Conservation (phyloP, 768 basidiomycete species). For the Obba rivulosa region DNA sequence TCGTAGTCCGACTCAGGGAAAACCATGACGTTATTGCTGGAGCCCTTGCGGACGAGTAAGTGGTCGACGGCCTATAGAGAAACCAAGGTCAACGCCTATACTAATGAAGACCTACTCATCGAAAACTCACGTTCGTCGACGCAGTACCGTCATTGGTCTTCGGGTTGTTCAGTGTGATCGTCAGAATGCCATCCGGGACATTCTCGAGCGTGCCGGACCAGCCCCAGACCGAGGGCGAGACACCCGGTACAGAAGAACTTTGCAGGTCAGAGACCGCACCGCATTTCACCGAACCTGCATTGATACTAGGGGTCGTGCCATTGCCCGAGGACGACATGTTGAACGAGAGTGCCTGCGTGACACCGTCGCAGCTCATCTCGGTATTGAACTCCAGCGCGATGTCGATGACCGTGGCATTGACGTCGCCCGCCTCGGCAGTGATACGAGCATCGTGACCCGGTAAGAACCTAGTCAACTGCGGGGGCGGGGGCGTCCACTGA, state of each 20-base stretch:
- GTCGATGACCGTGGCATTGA: slow-evolving; percentile 52
- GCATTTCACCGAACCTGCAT: slow-evolving; percentile 41
- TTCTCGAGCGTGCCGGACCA: slow-evolving; percentile 73
- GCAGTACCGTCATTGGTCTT: slow-evolving; percentile 33
- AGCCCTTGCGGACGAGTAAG: slow-evolving; percentile 77
- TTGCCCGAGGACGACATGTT: slow-evolving; percentile 66
- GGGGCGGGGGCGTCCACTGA: slow-evolving; percentile 67
- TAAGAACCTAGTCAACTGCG: slow-evolving; percentile 70
- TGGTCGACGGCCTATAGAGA: slow-evolving; percentile 57
- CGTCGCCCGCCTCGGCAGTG: slow-evolving; percentile 36
- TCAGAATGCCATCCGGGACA: slow-evolving; percentile 79
- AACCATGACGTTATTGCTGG: slow-evolving; percentile 73
- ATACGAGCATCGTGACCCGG: slow-evolving; percentile 88
- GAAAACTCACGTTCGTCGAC: slow-evolving; percentile 50
- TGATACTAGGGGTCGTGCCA: slow-evolving; percentile 51
- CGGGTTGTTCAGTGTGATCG: slow-evolving; percentile 62
- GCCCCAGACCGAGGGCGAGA: slow-evolving; percentile 53
- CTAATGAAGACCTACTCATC: neutral
- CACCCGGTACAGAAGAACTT: slow-evolving; percentile 46
- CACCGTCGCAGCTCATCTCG: slow-evolving; percentile 65
- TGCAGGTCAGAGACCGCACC: slow-evolving; percentile 41
- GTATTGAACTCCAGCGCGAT: slow-evolving; percentile 77
- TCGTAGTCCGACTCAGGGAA: slow-evolving; percentile 83
- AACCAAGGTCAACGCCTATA: neutral
- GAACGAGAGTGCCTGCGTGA: slow-evolving; percentile 60